These are phyloP conservation scores for Gloeopeniophorella convolvens DNA, from an alignment of 768 basidiomycete species.

Conservation along the genomic window DNA sequence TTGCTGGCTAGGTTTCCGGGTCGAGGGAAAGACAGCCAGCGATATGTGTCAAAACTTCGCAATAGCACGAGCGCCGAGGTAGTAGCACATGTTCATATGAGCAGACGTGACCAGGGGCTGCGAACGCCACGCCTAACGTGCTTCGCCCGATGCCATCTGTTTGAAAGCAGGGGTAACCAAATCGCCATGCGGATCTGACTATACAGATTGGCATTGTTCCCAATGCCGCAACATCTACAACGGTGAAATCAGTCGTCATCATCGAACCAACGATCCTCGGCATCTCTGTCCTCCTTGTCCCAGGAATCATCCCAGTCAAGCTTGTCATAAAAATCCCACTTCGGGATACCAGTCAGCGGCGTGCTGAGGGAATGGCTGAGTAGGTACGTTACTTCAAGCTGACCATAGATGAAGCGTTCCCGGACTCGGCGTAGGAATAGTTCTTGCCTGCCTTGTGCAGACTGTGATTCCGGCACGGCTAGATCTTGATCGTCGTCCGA, in stretches of 20 bases:
- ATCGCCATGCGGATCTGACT: conserved; percentile 2
- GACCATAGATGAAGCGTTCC: conserved; percentile 70
- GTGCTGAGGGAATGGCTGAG: not conserved
- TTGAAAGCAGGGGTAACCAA: not conserved
- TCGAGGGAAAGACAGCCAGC: too few species aligned
- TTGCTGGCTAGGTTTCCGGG: too few species aligned
- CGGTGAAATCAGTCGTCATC: conserved; percentile 39
- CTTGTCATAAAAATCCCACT: conserved; percentile 64
- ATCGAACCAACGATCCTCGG: conserved; percentile 70
- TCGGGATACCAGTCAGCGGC: conserved; percentile 8
- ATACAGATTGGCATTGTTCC: not conserved
- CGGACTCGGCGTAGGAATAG: conserved; percentile 55
- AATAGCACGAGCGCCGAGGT: not conserved
- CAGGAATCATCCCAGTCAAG: conserved; percentile 73
- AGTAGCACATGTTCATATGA: conserved; percentile 1
- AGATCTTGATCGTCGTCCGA: conserved; percentile 41
- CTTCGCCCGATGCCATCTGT: not conserved
- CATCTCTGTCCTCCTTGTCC: conserved; percentile 54
- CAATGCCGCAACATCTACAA: not conserved
- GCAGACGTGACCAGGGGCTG: too few species aligned
- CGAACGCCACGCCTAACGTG: not conserved
- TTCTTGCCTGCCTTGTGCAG: conserved; percentile 31
- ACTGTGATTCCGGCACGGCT: conserved; percentile 36
- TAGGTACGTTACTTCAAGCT: conserved; percentile 62
- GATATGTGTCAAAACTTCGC: too few species aligned